These are phyloP conservation scores for Pisolithus tinctorius DNA, from an alignment of 768 basidiomycete species.

Conservation along the genomic window DNA sequence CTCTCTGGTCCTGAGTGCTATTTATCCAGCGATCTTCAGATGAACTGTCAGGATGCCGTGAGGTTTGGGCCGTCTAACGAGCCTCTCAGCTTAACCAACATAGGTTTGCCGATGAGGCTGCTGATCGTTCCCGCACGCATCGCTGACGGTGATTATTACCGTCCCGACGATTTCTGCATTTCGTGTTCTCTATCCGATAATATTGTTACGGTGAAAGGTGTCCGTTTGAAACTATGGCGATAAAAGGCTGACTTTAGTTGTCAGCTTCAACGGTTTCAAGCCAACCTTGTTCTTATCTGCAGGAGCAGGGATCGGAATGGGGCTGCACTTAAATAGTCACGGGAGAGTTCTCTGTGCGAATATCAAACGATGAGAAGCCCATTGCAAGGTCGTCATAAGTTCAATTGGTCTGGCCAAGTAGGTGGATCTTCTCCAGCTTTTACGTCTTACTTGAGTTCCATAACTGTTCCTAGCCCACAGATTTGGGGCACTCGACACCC, in stretches of 20 bases:
- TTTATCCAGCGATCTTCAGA: too few relatives aligned
- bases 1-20: too few relatives aligned
- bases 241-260: conserved; percentile 57
- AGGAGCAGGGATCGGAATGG: conserved; percentile 91
- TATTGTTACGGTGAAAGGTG: neutral
- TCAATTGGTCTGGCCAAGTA: conserved; percentile 3
- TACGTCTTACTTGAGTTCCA: conserved; percentile 5
- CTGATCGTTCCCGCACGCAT: too few relatives aligned
- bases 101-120: too few relatives aligned
- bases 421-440: conserved; percentile 4
- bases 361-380: conserved; percentile 53
- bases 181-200: too few relatives aligned
- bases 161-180: too few relatives aligned
- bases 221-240: neutral
- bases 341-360: conserved; percentile 61
- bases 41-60: too few relatives aligned
- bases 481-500: conserved; percentile 31
- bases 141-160: too few relatives aligned
- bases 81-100: too few relatives aligned
- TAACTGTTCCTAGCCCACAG: conserved; percentile 4
- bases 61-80: too few relatives aligned
- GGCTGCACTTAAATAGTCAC: conserved; percentile 89
- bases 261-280: conserved; percentile 86
- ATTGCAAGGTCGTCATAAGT: conserved; percentile 68
- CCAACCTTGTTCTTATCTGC: conserved; percentile 77